Evolutionary conservation across 495 filamentous ascomycete genomes (phyloP).

Genomic region (Aspergillus carlsbadensis): DNA sequence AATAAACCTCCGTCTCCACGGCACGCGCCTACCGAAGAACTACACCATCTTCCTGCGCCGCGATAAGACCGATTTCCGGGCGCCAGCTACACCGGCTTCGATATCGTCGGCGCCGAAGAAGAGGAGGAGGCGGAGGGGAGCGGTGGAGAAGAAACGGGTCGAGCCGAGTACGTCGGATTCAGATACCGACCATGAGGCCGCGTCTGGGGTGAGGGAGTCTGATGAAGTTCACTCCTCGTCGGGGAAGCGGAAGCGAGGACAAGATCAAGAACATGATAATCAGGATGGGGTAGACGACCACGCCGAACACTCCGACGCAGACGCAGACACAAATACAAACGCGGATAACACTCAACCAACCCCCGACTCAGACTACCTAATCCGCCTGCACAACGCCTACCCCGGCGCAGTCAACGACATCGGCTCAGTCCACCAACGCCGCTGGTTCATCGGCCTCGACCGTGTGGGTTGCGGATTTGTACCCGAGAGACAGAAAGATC

Average conservation of each 20-base stretch:
- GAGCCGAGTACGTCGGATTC: neutral
- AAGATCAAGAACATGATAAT: no score
- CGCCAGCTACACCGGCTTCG: constrained; percentile 19
- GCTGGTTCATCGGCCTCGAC: constrained; percentile 62
- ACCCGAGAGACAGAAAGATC: constrained; percentile 19
- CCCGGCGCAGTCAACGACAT: constrained; percentile 60
- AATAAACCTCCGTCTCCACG: constrained; percentile 60
- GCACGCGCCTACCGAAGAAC: constrained; percentile 52
- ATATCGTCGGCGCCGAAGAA: constrained; percentile 22
- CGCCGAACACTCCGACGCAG: constrained; percentile 13
- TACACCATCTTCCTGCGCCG: constrained; percentile 62
- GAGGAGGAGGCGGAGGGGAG: neutral
- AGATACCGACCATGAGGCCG: neutral
- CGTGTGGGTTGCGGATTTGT: constrained; percentile 53
- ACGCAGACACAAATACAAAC: constrained; percentile 29
- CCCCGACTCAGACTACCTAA: constrained; percentile 34
- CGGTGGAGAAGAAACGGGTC: neutral
- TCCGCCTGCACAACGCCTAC: constrained; percentile 64
- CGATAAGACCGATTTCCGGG: constrained; percentile 39
- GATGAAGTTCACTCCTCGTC: no score
- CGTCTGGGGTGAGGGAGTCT: no score
- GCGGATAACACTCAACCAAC: no score
- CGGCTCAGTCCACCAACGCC: constrained; percentile 61
- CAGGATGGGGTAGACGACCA: neutral
- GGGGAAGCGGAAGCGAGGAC: neutral